phyloP scores from a whole-genome alignment of 2,329 filamentous ascomycete genomes.

The Cryphonectria carpinicola region DNA sequence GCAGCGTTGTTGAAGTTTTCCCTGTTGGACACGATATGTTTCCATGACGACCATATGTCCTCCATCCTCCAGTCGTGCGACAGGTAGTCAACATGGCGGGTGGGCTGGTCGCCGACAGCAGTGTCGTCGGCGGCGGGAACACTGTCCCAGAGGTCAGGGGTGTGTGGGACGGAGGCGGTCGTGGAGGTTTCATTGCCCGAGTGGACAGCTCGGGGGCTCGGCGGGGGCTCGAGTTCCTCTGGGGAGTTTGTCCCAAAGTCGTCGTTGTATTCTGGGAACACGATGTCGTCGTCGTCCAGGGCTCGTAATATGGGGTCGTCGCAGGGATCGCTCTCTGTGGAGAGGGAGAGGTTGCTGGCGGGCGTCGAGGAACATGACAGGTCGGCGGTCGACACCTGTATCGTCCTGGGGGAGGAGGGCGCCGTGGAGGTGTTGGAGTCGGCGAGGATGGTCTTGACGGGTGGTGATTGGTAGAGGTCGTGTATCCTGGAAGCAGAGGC shows the following conservation, averaged over 20 bases:
- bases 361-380: conserved; percentile 66
- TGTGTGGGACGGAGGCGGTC: conserved; percentile 59
- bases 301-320: conserved; percentile 47
- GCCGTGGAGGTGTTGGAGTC: conserved; percentile 57
- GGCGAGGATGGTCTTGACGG: conserved; percentile 46
- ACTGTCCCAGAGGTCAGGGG: conserved; percentile 48
- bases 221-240: conserved; percentile 55
- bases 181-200: conserved; percentile 58
- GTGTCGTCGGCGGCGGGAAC: conserved; percentile 77
- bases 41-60: conserved; percentile 97
- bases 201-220: conserved; percentile 53
- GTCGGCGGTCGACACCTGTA: conserved; percentile 56
- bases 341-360: conserved; percentile 65
- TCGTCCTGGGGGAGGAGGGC: conserved; percentile 59
- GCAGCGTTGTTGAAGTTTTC: conserved; percentile 80
- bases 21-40: conserved; percentile 82
- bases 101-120: conserved; percentile 73
- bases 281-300: conserved; percentile 47
- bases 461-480: conserved; percentile 49
- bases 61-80: conserved; percentile 94
- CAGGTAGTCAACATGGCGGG: conserved; percentile 91
- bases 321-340: conserved; percentile 50
- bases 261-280: conserved; percentile 29
- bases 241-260: conserved; percentile 37
- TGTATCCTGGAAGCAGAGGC: conserved; percentile 51